phyloP scores from a whole-genome alignment of 805 yeast species.

The Ogataea naganishii region DNA sequence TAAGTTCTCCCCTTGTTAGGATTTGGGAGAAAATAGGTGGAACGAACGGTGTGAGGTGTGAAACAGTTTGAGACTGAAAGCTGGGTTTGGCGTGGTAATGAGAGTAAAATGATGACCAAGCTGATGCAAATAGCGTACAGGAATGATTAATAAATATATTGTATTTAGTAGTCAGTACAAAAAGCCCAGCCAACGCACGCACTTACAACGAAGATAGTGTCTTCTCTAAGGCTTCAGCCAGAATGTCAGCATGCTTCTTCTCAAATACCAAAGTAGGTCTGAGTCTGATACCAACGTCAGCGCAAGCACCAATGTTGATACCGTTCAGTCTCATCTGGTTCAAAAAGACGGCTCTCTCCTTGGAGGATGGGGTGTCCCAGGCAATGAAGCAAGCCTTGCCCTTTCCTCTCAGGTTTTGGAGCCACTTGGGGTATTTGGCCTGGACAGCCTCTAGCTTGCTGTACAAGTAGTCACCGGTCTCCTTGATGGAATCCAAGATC shows the following conservation, averaged over 20 bases:
- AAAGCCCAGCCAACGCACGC: not conserved
- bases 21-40: too few species aligned
- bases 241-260: slow-evolving; percentile 69
- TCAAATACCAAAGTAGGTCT: slow-evolving; percentile 76
- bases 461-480: slow-evolving; percentile 63
- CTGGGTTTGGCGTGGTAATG: too few species aligned
- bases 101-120: too few species aligned
- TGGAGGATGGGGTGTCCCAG: slow-evolving; percentile 54
- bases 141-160: too few species aligned
- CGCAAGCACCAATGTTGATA: slow-evolving; percentile 81
- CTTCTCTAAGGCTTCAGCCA: slow-evolving; percentile 37
- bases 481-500: slow-evolving; percentile 44
- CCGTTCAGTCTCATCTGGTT: slow-evolving; percentile 53
- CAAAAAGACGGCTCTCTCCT: slow-evolving; percentile 54
- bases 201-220: slow-evolving; percentile 18
- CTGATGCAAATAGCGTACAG: too few species aligned
- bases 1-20: too few species aligned
- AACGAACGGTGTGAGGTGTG: too few species aligned
- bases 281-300: slow-evolving; percentile 67
- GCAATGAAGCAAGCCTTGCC: slow-evolving; percentile 74
- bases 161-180: too few species aligned
- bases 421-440: slow-evolving; percentile 41
- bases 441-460: slow-evolving; percentile 44
- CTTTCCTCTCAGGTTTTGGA: slow-evolving; percentile 63
- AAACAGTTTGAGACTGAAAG: too few species aligned